Evolutionary conservation across 768 basidiomycete species (phyloP).

Genomic region (Pisolithus marmoratus): DNA sequence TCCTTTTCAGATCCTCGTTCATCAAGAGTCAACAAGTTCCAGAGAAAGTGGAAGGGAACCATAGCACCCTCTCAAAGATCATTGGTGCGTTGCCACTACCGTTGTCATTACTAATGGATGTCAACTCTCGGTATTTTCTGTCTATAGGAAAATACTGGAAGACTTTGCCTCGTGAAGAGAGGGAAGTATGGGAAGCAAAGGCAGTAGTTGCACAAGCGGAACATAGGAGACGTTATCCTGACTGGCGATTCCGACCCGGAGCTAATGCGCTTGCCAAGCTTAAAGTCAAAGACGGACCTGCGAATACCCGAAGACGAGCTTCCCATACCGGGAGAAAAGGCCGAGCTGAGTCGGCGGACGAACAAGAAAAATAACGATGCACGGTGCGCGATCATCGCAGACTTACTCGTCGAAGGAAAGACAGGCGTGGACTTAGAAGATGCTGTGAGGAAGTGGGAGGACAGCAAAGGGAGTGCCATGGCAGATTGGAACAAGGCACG

Average conservation of each 20-base stretch:
- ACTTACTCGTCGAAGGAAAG: conserved; percentile 61
- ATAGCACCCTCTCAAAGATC: conserved; percentile 75
- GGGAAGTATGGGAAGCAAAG: conserved; percentile 72
- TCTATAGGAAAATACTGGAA: conserved; percentile 67
- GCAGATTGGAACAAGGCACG: conserved; percentile 3
- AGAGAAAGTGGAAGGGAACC: conserved; percentile 73
- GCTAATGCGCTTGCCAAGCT: conserved; percentile 36
- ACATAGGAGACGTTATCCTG: conserved; percentile 68
- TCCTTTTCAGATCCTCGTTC: conserved; percentile 77
- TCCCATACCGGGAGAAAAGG: conserved; percentile 23
- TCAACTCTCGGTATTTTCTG: neutral
- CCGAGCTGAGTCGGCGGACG: conserved; percentile 27
- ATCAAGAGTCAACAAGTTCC: conserved; percentile 70
- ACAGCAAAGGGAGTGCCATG: conserved; percentile 4
- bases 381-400: conserved; percentile 61
- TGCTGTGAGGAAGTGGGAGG: conserved; percentile 51
- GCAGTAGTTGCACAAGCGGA: conserved; percentile 66
- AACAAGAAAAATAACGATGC: conserved; percentile 37
- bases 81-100: conserved; percentile 45
- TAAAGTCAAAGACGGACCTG: conserved; percentile 38
- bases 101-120: neutral
- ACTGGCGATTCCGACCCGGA: conserved; percentile 79
- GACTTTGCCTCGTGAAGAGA: conserved; percentile 58
- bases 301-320: conserved; percentile 22
- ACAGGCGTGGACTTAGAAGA: conserved; percentile 55